Base-by-base conservation (phyloP, 257 asterid genomes). In the Phtheirospermum japonicum region DNA sequence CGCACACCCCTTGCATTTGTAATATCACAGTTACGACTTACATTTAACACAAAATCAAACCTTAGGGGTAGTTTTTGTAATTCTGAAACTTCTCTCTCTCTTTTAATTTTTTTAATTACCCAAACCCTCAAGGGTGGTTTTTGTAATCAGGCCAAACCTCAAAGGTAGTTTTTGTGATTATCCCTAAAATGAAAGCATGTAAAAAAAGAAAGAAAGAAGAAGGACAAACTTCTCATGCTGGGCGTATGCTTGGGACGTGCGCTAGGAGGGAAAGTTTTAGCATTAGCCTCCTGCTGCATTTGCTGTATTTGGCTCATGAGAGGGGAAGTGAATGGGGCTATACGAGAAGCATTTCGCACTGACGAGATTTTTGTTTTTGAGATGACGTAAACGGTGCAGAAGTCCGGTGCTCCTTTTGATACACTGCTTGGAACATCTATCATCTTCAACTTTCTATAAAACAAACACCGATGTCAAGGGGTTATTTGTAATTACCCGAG, bases 381-480 rank as follows among this genome's bases (percentile, higher is more conserved):
- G 63, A 82, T 82, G 7, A 82, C 85, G 17, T 77, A 82, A 55
- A 85, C 85, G 2, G 89, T 79, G 71, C 93, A 85, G 71, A 85
- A 85, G 57, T 85, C 93, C 0, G 93, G 93, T 23, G 93, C 69
- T 28, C 71, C 75, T 70, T 82, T 85, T 13, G 84, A 76, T 17
- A 82, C 82, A 23, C 67, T 70, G 17, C 73, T 76, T 0, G 93
- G 93, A 51, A 80, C 69, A 63, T 85, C 93, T 20, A 72, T 48
- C 17, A 66, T 76, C 83, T 82, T 82, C 64, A 85, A 67, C 77
- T 75, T 80, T 66, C 93, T 85, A 80, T 73, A 33, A n/a, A 7
- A 2, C 28, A 23, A 23, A 23, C 28, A 23, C 28, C 1, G 3
- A 23, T 3, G 28, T 23, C 28, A 23, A 3, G 28, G 28, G 28